Percentiles rank a stretch among this genome's conserved stretches.
Evolutionary conservation across 2,329 filamentous ascomycete species (phyloP).

Genomic region (Gremmenia infestans): DNA sequence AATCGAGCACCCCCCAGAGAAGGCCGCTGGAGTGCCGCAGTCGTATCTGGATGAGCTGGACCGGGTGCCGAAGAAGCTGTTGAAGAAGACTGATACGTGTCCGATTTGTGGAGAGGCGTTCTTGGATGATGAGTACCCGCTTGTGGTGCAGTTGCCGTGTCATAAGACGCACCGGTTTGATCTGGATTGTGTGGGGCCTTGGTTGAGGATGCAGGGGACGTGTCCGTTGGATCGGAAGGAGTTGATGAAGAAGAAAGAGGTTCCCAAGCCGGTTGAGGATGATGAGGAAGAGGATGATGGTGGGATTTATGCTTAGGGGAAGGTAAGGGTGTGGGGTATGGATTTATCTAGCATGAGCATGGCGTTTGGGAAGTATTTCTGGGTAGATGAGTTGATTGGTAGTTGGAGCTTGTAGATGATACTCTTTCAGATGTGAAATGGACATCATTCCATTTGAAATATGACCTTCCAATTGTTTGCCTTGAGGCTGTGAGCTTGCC

Average conservation of each 20-base stretch:
- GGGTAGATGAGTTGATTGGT: background rate
- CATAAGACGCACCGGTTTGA: conserved; percentile 55
- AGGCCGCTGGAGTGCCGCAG: conserved; percentile 52
- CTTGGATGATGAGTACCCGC: conserved; percentile 55
- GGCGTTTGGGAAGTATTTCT: conserved; percentile 16
- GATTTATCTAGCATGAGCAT: conserved; percentile 9
- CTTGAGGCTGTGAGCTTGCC: no score
- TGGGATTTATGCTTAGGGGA: conserved; percentile 40
- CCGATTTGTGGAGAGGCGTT: conserved; percentile 60
- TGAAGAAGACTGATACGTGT: conserved; percentile 48
- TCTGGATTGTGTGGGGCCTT: conserved; percentile 62
- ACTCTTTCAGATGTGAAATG: no score
- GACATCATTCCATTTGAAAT: no score
- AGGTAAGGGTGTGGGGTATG: background rate
- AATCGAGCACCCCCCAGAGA: conserved; percentile 47
- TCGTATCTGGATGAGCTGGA: conserved; percentile 56
- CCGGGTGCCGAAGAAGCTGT: conserved; percentile 47
- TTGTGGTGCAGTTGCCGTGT: conserved; percentile 62
- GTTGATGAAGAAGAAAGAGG: conserved; percentile 50
- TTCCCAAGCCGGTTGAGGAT: conserved; percentile 33
- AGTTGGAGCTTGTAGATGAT: no score
- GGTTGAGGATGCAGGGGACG: conserved; percentile 51
- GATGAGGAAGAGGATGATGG: conserved; percentile 40
- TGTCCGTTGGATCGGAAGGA: conserved; percentile 61
- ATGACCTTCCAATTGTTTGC: no score